Conservation (phyloP, 495 filamentous ascomycete genomes). For the Penicillium arizonense region DNA sequence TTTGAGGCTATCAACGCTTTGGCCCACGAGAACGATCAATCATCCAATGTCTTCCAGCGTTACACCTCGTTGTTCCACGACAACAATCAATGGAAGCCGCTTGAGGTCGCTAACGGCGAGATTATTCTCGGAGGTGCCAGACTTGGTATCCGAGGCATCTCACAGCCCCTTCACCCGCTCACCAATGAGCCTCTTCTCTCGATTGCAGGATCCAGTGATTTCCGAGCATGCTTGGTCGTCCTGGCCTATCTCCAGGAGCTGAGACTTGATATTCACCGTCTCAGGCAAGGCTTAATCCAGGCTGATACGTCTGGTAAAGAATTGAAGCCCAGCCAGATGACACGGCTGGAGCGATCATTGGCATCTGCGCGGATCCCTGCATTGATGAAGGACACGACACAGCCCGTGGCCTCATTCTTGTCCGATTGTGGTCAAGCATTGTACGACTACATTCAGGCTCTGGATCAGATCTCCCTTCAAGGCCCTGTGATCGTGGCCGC, state of each 20-base stretch:
- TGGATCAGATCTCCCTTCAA: slow-evolving; percentile 28
- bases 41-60: slow-evolving; percentile 28
- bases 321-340: slow-evolving; percentile 61
- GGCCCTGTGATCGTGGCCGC: slow-evolving; percentile 27
- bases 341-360: slow-evolving; percentile 66
- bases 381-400: slow-evolving; percentile 65
- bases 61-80: slow-evolving; percentile 35
- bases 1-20: slow-evolving; percentile 19
- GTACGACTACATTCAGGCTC: slow-evolving; percentile 37
- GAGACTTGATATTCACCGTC: slow-evolving; percentile 36
- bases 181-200: slow-evolving; percentile 43
- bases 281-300: slow-evolving; percentile 32
- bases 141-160: slow-evolving; percentile 29
- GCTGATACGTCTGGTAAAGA: slow-evolving; percentile 37
- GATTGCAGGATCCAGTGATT: slow-evolving; percentile 23
- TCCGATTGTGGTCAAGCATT: slow-evolving; percentile 41
- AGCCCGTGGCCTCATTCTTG: slow-evolving; percentile 47
- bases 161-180: slow-evolving; percentile 43
- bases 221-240: slow-evolving; percentile 23
- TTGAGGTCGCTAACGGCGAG: slow-evolving; percentile 23
- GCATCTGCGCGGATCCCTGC: slow-evolving; percentile 55
- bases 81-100: slow-evolving; percentile 37
- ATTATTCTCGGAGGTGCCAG: slow-evolving; percentile 26
- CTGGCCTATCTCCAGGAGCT: slow-evolving; percentile 41
- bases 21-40: slow-evolving; percentile 6